A percentile compares a stretch with the other conserved stretches of the same genome.
Conservation (phyloP, 73 alveolate genomes). For the Paramecium primaurelia region DNA sequence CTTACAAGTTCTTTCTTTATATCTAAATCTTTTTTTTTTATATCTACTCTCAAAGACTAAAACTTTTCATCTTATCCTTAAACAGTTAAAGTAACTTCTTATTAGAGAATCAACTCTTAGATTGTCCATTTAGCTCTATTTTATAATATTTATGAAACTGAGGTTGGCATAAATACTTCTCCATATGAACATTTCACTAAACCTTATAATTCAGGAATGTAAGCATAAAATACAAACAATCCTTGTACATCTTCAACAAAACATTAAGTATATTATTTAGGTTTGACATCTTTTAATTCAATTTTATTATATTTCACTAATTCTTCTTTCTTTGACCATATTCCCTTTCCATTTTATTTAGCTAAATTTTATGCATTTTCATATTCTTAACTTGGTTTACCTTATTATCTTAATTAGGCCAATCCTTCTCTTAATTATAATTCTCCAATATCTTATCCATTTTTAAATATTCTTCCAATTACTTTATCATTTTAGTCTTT, state of each 20-base stretch:
- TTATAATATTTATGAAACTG: not conserved
- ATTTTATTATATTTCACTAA: conserved; percentile 1
- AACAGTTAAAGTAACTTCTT: not conserved
- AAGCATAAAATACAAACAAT: conserved; percentile 29
- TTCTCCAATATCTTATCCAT: conserved; percentile 36
- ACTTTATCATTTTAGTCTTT: conserved; percentile 36
- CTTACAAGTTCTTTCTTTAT: conserved; percentile 14
- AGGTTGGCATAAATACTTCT: conserved; percentile 38
- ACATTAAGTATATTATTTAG: not conserved
- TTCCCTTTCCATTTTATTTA: not conserved
- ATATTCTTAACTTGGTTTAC: not conserved
- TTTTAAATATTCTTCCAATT: conserved; percentile 44
- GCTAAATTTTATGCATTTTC: not conserved
- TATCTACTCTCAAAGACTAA: conserved; percentile 3
- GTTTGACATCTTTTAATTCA: not conserved
- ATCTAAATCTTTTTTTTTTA: conserved; percentile 7
- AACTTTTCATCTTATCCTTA: conserved; percentile 31
- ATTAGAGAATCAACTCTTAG: conserved; percentile 31
- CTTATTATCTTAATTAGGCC: not conserved
- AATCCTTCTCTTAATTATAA: not conserved
- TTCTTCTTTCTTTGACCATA: not conserved
- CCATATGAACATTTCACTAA: conserved; percentile 38
- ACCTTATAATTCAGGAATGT: not conserved
- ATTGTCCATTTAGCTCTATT: conserved; percentile 26
- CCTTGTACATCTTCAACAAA: conserved; percentile 41